A percentile compares a stretch with the other conserved stretches of the same genome.
Conservation (phyloP, 2,329 filamentous ascomycete species). For the Seiridium cupressi region DNA sequence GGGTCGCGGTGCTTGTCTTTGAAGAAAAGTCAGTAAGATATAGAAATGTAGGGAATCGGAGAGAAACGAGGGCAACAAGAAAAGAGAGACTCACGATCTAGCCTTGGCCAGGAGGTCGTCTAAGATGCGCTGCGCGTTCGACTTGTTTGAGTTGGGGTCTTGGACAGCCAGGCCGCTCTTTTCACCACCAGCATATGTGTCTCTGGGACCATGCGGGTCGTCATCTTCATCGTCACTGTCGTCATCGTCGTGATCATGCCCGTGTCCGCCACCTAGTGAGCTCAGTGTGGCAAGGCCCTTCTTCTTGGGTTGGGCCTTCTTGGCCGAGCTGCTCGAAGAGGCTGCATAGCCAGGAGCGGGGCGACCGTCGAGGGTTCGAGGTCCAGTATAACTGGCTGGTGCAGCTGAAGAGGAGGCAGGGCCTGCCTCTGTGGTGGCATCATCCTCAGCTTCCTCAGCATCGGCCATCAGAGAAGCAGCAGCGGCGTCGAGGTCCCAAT, state of each 20-base stretch:
- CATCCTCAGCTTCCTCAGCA: slow-evolving; percentile 47
- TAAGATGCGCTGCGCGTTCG: slow-evolving; percentile 54
- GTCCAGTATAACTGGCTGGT: slow-evolving; percentile 52
- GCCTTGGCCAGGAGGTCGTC: slow-evolving; percentile 65
- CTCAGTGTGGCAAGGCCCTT: slow-evolving; percentile 61
- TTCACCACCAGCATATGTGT: slow-evolving; percentile 81
- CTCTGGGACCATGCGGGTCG: slow-evolving; percentile 49
- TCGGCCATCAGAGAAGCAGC: slow-evolving; percentile 61
- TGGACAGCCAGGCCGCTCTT: slow-evolving; percentile 74
- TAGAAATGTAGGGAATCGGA: no score
- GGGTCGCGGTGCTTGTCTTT: neutral
- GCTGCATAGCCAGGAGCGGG: slow-evolving; percentile 43
- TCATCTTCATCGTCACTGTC: slow-evolving; percentile 59
- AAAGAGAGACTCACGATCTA: slow-evolving; percentile 45
- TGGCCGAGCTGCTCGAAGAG: slow-evolving; percentile 32
- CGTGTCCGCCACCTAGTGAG: slow-evolving; percentile 46
- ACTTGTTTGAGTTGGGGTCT: slow-evolving; percentile 49
- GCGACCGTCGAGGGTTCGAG: slow-evolving; percentile 61
- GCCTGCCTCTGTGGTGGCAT: slow-evolving; percentile 40
- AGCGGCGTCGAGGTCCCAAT: slow-evolving; percentile 66
- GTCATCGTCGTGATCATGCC: slow-evolving; percentile 49
- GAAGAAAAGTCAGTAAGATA: neutral
- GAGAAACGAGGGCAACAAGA: no score
- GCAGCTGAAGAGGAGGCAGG: slow-evolving; percentile 30
- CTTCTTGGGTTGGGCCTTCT: slow-evolving; percentile 48